Evolutionary conservation across 2,329 filamentous ascomycete genomes (phyloP).

Genomic region (Graphilbum fragrans): DNA sequence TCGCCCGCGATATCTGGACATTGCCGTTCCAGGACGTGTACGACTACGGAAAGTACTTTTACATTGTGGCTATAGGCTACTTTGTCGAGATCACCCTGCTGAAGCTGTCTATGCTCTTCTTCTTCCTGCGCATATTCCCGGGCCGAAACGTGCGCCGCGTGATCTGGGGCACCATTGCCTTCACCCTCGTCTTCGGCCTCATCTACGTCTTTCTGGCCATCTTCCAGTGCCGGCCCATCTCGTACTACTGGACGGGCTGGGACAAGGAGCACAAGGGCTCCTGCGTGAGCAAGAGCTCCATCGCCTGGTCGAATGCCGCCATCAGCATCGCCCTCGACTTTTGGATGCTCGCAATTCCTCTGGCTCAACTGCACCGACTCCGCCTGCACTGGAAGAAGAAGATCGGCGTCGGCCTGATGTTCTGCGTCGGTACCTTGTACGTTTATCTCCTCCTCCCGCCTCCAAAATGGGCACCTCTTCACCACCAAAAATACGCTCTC

Average conservation of each 20-base stretch:
- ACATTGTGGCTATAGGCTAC: conserved; percentile 27
- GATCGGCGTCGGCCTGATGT: conserved; percentile 31
- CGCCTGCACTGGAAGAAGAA: conserved; percentile 33
- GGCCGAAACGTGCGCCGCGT: conserved; percentile 20
- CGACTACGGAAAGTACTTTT: conserved; percentile 28
- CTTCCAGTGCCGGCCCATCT: conserved; percentile 38
- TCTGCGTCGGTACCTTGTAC: conserved; percentile 28
- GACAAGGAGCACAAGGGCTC: conserved; percentile 29
- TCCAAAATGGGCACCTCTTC: background rate
- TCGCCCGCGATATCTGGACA: conserved; percentile 39
- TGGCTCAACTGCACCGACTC: conserved; percentile 26
- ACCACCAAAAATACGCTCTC: background rate
- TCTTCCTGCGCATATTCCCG: conserved; percentile 43
- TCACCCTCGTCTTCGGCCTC: conserved; percentile 25
- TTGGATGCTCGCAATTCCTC: conserved; percentile 37
- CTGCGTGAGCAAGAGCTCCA: conserved; percentile 34
- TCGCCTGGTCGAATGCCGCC: conserved; percentile 36
- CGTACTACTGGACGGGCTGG: conserved; percentile 40
- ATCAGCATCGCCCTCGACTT: conserved; percentile 39
- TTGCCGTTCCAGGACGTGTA: conserved; percentile 27
- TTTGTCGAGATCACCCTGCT: conserved; percentile 31
- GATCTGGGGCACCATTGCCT: conserved; percentile 26
- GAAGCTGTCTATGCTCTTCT: conserved; percentile 38
- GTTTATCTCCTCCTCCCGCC: background rate
- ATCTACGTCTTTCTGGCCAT: conserved; percentile 28